Evolutionary conservation across 768 basidiomycete species (phyloP).

Genomic region (Serendipita sp.): DNA sequence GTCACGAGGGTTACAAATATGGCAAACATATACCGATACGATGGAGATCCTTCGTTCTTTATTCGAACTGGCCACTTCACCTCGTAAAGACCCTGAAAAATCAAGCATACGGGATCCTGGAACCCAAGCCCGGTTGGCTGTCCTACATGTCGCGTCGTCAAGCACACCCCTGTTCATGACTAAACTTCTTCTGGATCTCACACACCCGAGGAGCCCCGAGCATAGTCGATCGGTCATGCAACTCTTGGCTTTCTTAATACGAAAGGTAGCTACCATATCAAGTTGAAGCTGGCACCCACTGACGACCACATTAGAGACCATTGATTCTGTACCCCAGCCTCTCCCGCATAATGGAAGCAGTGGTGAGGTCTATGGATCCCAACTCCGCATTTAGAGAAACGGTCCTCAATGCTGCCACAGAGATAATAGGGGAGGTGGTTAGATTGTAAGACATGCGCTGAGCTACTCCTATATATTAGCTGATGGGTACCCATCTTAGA

Average conservation of each 20-base stretch:
- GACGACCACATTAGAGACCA: slow-evolving; percentile 43
- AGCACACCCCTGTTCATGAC: slow-evolving; percentile 90
- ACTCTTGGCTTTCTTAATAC: slow-evolving; percentile 81
- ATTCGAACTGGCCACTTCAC: slow-evolving; percentile 60
- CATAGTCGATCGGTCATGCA: slow-evolving; percentile 83
- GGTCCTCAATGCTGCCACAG: slow-evolving; percentile 78
- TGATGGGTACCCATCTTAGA: slow-evolving; percentile 22
- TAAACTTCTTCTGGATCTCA: slow-evolving; percentile 76
- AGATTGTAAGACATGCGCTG: slow-evolving; percentile 43
- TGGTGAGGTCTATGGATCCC: slow-evolving; percentile 92
- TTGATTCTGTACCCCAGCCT: slow-evolving; percentile 70
- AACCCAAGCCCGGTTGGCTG: slow-evolving; percentile 64
- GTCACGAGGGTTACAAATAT: slow-evolving; percentile 79
- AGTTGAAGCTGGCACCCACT: background rate
- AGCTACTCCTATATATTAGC: background rate
- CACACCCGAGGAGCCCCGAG: slow-evolving; percentile 49
- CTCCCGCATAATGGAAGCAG: slow-evolving; percentile 78
- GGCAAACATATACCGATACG: slow-evolving; percentile 87
- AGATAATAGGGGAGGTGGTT: slow-evolving; percentile 89
- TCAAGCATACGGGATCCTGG: slow-evolving; percentile 45
- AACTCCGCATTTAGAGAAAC: slow-evolving; percentile 66
- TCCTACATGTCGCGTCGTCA: slow-evolving; percentile 65
- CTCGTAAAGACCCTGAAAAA: slow-evolving; percentile 47
- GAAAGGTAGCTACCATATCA: slow-evolving; percentile 34
- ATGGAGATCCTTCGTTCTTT: slow-evolving; percentile 75